These are phyloP conservation scores for Globisporangium nunn DNA, from an alignment of 352 stramenopile species.

Conservation along the genomic window DNA sequence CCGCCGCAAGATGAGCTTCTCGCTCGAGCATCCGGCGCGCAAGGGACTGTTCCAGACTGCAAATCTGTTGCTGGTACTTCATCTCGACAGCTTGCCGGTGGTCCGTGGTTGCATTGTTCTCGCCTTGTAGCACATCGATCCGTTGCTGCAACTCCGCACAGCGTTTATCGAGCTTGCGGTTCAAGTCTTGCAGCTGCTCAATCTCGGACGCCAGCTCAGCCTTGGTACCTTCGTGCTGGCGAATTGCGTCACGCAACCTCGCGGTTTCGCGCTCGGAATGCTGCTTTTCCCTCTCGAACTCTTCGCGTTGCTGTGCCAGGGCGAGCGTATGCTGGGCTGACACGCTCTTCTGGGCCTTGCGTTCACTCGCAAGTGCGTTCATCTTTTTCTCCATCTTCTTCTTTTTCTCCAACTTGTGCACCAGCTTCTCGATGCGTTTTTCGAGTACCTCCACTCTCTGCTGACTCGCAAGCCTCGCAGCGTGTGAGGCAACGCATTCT, in stretches of 20 bases:
- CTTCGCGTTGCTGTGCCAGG: constrained; percentile 13
- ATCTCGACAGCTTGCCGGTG: constrained; percentile 3
- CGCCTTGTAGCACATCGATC: no score
- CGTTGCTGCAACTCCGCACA: constrained; percentile 7
- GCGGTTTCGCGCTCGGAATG: constrained; percentile 12
- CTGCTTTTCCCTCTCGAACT: constrained; percentile 7
- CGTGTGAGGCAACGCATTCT: constrained; percentile 6
- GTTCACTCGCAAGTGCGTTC: constrained; percentile 23
- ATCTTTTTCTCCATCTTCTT: constrained; percentile 30
- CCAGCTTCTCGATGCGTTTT: not conserved
- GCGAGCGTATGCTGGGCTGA: constrained; percentile 7
- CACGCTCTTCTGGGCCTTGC: constrained; percentile 17
- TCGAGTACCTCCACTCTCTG: not conserved
- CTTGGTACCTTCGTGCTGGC: constrained; percentile 12
- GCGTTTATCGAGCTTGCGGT: constrained; percentile 15
- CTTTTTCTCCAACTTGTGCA: constrained; percentile 22
- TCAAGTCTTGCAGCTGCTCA: constrained; percentile 8
- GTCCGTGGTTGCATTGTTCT: no score
- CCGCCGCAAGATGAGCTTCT: constrained; percentile 27
- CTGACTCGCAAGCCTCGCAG: constrained; percentile 3
- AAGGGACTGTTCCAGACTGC: constrained; percentile 25
- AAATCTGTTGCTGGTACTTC: constrained; percentile 18
- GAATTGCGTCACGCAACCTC: constrained; percentile 13
- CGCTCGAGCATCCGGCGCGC: constrained; percentile 22
- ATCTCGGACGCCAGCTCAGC: constrained; percentile 1